A percentile compares a stretch with the other conserved stretches of the same genome.
These are phyloP conservation scores for Backusella tuberculispora DNA, from an alignment of 192 early-diverging fungal genomes.

Conservation along the genomic window DNA sequence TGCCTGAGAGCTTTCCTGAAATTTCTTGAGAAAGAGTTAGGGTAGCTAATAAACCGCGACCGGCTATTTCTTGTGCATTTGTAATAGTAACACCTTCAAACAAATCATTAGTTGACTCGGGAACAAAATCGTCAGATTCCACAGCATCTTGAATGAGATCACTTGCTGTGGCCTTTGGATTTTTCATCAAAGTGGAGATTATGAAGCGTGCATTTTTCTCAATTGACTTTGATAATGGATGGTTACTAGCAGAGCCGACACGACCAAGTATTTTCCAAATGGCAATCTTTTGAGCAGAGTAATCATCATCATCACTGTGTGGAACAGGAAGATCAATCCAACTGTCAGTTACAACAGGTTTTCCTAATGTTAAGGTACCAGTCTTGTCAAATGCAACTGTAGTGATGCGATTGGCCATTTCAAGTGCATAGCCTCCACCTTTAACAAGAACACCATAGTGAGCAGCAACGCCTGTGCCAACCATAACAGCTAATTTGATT, in stretches of 20 bases:
- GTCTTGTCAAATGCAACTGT: slow-evolving; percentile 88
- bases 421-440: slow-evolving; percentile 75
- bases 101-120: slow-evolving; percentile 26
- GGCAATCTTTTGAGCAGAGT: slow-evolving; percentile 6
- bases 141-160: slow-evolving; percentile 26
- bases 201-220: slow-evolving; percentile 31
- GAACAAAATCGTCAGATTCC: slow-evolving; percentile 15
- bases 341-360: slow-evolving; percentile 55
- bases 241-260: slow-evolving; percentile 61
- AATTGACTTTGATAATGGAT: slow-evolving; percentile 73
- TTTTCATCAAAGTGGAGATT: slow-evolving; percentile 2
- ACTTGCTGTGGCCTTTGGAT: background rate
- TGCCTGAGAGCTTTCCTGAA: slow-evolving; percentile 9
- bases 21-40: slow-evolving; percentile 42
- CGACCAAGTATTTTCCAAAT: slow-evolving; percentile 51
- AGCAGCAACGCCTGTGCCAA: slow-evolving; percentile 73
- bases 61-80: slow-evolving; percentile 65
- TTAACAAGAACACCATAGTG: slow-evolving; percentile 67
- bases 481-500: slow-evolving; percentile 62
- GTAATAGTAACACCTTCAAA: slow-evolving; percentile 49
- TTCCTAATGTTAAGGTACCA: slow-evolving; percentile 76
- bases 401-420: slow-evolving; percentile 61
- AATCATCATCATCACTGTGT: background rate
- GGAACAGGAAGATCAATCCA: slow-evolving; percentile 29
- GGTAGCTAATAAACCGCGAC: slow-evolving; percentile 62